Evolutionary conservation across 1,139 yeast species (phyloP), one percentile per base, ranked within the genome.

Genomic region (Wickerhamiella pararugosa): DNA sequence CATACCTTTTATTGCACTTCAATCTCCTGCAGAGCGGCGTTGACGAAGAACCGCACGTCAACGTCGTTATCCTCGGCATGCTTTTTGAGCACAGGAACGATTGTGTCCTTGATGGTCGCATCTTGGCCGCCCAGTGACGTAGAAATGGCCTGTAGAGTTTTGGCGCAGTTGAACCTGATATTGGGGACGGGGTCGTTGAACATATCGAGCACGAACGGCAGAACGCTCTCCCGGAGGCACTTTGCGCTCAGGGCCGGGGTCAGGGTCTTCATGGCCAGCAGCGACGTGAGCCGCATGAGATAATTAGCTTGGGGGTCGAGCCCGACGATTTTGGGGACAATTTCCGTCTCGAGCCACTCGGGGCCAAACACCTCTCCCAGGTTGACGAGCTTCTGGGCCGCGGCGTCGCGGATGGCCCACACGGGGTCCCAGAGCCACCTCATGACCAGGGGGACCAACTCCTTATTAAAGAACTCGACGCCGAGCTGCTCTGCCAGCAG

Each of bases 361-460:
- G 90, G 77, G 29, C 98, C 98, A 62, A 90, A 92, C 37, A 83
- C 86, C 49, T 72, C 73, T 4, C 95, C 78, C 53, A 92, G 69
- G 54, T 80, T 79, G 52, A 74, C 77, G 53, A 90, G 68, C 60
- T 87, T 92, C 47, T 70, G 65, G 31, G 92, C 94, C 1, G 97
- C 97, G 9, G 98, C 98, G 53, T 86, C 94, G 62, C 99, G 76
- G 49, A 92, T 87, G 6, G 97, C 90, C 62, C 76, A 90, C 34
- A 92, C 98, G 10, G 92, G 82, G 64, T 92, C 99, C 94, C 97
- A 87, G 51, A 92, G 69, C 97, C 98, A 92, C 25, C 90, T 81
- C 75, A 92, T 75, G 58, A 96, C 92, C 52, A 92, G 68, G 40
- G 82, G 77, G 49, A 93, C 87, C 53, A 92, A 69, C 55, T 90